Conservation (phyloP, 2,329 filamentous ascomycete species). For the Ustilaginoidea virens region DNA sequence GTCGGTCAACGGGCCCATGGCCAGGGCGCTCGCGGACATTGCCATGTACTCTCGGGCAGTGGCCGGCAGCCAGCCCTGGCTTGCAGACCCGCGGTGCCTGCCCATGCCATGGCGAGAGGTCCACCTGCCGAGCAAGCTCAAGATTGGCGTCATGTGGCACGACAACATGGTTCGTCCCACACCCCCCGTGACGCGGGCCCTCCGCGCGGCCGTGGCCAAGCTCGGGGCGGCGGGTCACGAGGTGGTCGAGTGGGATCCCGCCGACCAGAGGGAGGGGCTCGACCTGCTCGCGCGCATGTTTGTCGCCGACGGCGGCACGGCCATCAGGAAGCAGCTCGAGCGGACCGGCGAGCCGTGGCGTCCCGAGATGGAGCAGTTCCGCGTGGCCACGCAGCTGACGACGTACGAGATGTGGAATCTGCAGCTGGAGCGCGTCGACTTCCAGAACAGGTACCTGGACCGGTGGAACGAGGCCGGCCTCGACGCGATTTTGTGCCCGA, state of each 20-base stretch:
- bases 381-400: slow-evolving; percentile 19
- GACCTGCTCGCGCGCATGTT: slow-evolving; percentile 29
- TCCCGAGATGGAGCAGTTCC: slow-evolving; percentile 20
- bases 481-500: slow-evolving; percentile 48
- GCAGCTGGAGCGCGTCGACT: slow-evolving; percentile 27
- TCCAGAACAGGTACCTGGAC: slow-evolving; percentile 30
- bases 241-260: slow-evolving; percentile 33
- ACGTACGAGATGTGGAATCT: slow-evolving; percentile 32
- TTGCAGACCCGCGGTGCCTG: slow-evolving; percentile 38
- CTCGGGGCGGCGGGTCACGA: slow-evolving; percentile 32
- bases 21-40: slow-evolving; percentile 37
- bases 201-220: slow-evolving; percentile 27
- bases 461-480: slow-evolving; percentile 31
- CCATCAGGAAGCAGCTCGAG: slow-evolving; percentile 22
- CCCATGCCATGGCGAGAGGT: slow-evolving; percentile 39
- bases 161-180: slow-evolving; percentile 51
- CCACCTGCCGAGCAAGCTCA: slow-evolving; percentile 24
- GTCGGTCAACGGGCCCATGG: slow-evolving; percentile 49
- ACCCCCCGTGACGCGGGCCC: slow-evolving; percentile 44
- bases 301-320: slow-evolving; percentile 28
- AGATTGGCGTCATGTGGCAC: slow-evolving; percentile 46
- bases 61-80: slow-evolving; percentile 38
- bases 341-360: slow-evolving; percentile 27
- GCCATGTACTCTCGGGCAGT: slow-evolving; percentile 36
- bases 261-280: slow-evolving; percentile 23